A percentile compares a stretch with the other conserved stretches of the same genome.
phyloP scores from a whole-genome alignment of 2,329 filamentous ascomycete genomes.

The Phoma sp. region DNA sequence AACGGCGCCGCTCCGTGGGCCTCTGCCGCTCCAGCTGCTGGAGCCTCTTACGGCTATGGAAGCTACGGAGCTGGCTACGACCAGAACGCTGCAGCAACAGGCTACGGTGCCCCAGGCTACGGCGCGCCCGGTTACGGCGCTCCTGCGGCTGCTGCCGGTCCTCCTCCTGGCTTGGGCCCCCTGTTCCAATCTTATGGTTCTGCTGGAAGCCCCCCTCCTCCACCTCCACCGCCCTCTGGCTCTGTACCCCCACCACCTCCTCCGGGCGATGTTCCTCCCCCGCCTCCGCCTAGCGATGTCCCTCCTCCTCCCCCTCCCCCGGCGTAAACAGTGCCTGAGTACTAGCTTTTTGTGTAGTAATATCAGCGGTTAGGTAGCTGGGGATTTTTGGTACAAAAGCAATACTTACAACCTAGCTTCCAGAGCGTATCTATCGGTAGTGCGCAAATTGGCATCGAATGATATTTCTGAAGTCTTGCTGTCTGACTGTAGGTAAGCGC shows the following conservation, averaged over 20 bases:
- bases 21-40: constrained; percentile 46
- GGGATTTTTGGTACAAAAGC: constrained; percentile 2
- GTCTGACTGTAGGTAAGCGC: constrained; percentile 7
- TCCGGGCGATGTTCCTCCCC: constrained; percentile 57
- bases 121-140: constrained; percentile 52
- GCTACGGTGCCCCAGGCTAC: constrained; percentile 46
- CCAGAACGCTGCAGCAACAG: constrained; percentile 29
- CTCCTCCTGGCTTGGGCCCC: constrained; percentile 63
- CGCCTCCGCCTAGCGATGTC: constrained; percentile 65
- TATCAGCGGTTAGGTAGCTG: background rate
- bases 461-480: background rate
- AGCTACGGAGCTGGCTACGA: constrained; percentile 41
- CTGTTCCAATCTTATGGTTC: constrained; percentile 71
- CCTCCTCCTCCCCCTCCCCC: constrained; percentile 60
- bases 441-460: background rate
- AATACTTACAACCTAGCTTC: constrained; percentile 1
- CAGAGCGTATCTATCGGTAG: background rate
- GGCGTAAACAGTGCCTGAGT: constrained; percentile 21
- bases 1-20: constrained; percentile 48
- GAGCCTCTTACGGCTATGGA: constrained; percentile 53
- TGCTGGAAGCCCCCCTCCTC: constrained; percentile 63
- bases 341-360: constrained; percentile 3
- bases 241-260: constrained; percentile 68
- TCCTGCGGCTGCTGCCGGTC: constrained; percentile 53
- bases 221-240: constrained; percentile 66